Conservation (phyloP, 768 basidiomycete species). For the Rubroboletus pulcherrimus region DNA sequence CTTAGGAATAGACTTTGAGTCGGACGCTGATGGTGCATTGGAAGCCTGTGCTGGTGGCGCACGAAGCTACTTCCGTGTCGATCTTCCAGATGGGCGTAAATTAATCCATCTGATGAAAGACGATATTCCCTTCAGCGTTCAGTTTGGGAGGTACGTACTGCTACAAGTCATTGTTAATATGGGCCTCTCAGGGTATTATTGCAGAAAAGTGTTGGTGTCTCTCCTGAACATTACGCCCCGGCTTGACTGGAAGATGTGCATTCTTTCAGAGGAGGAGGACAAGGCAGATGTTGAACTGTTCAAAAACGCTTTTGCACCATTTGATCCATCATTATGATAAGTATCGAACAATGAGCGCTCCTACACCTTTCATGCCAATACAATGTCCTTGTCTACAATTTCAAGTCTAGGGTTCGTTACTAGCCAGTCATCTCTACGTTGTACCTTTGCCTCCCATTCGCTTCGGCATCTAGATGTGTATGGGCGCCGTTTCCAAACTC, state of each 20-base stretch:
- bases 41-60: slow-evolving; percentile 46
- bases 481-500: slow-evolving; percentile 41
- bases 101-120: slow-evolving; percentile 84
- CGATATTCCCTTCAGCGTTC: slow-evolving; percentile 76
- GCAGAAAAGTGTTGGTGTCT: slow-evolving; percentile 75
- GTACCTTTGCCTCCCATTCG: too few relatives aligned
- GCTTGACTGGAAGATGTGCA: slow-evolving; percentile 90
- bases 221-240: slow-evolving; percentile 75
- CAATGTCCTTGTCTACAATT: neutral
- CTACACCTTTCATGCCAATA: neutral
- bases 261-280: slow-evolving; percentile 80
- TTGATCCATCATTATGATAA: slow-evolving; percentile 49
- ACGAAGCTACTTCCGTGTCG: slow-evolving; percentile 84
- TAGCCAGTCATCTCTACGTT: neutral
- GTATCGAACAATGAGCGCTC: neutral
- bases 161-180: neutral
- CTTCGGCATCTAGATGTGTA: slow-evolving; percentile 20
- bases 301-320: slow-evolving; percentile 75
- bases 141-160: slow-evolving; percentile 79
- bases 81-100: slow-evolving; percentile 80
- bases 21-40: slow-evolving; percentile 62
- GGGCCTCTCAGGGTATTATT: slow-evolving; percentile 2
- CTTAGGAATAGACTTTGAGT: slow-evolving; percentile 71
- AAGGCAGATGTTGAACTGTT: slow-evolving; percentile 78
- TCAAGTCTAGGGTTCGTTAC: neutral